Evolutionary conservation across 2,329 filamentous ascomycete genomes (phyloP).

Genomic region (Colletotrichum godetiae): DNA sequence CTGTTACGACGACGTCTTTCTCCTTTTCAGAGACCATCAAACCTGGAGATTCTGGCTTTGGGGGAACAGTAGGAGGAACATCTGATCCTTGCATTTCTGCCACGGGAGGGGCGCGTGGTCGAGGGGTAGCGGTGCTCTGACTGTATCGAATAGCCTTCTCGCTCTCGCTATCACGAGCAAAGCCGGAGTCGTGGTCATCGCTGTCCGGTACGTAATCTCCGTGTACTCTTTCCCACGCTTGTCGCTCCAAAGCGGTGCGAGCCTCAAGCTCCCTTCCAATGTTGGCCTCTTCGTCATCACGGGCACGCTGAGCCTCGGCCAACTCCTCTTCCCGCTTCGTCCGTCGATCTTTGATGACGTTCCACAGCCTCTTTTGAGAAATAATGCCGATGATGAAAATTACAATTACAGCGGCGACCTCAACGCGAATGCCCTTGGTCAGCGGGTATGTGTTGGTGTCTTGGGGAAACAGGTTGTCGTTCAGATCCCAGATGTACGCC

Average conservation of each 20-base stretch:
- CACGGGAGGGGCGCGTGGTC: constrained; percentile 47
- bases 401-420: constrained; percentile 82
- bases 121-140: constrained; percentile 38
- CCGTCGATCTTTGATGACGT: constrained; percentile 74
- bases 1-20: constrained; percentile 60
- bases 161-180: constrained; percentile 57
- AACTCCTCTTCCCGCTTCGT: constrained; percentile 62
- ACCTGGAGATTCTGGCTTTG: constrained; percentile 46
- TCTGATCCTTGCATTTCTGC: constrained; percentile 55
- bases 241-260: constrained; percentile 69
- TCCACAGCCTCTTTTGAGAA: constrained; percentile 90
- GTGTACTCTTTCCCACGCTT: constrained; percentile 82
- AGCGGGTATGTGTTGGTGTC: constrained; percentile 83
- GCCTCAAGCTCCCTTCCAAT: constrained; percentile 75
- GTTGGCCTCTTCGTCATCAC: constrained; percentile 75
- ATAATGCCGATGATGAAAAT: constrained; percentile 80
- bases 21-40: constrained; percentile 56
- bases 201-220: constrained; percentile 60
- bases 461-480: constrained; percentile 82
- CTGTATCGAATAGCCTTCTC: constrained; percentile 51
- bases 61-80: constrained; percentile 37
- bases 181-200: constrained; percentile 60
- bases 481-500: constrained; percentile 90
- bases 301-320: constrained; percentile 62
- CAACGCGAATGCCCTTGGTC: constrained; percentile 86